These are phyloP conservation scores for Cyclanthera cordifolia DNA, from an alignment of 306 rosid genomes.

Conservation along the genomic window DNA sequence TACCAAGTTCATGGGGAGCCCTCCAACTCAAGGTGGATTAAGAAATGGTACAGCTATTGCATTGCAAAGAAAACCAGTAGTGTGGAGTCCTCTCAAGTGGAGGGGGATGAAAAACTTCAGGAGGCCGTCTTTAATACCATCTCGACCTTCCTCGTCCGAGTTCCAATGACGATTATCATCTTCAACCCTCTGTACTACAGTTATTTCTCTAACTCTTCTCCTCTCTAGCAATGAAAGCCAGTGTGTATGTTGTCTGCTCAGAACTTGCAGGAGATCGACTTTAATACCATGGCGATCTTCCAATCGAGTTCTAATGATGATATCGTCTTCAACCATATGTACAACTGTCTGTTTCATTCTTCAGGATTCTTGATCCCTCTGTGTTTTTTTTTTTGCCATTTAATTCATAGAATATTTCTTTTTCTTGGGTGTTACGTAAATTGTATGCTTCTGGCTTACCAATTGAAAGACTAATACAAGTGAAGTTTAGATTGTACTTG, in stretches of 20 bases:
- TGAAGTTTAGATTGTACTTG: background rate
- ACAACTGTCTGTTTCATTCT: background rate
- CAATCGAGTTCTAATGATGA: conserved; percentile 26
- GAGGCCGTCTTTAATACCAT: conserved; percentile 56
- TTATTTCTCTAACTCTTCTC: background rate
- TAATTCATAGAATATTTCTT: background rate
- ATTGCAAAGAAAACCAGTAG: conserved; percentile 42
- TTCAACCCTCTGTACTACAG: background rate
- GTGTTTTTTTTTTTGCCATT: background rate
- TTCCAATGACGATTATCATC: conserved; percentile 21
- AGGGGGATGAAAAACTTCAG: conserved; percentile 40
- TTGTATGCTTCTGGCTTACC: conserved; percentile 36
- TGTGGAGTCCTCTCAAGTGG: conserved; percentile 83
- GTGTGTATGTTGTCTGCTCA: conserved; percentile 47
- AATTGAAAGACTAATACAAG: background rate
- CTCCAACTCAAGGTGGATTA: conserved; percentile 37
- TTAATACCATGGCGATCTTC: conserved; percentile 35
- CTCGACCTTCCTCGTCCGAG: conserved; percentile 36
- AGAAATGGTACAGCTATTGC: conserved; percentile 44
- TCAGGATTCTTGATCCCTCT: too few relatives aligned
- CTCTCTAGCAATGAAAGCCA: conserved; percentile 32
- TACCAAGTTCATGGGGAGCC: conserved; percentile 83
- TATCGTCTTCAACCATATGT: background rate
- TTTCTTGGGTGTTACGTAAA: conserved; percentile 14
- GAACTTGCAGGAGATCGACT: conserved; percentile 37